Percentiles rank a stretch among this genome's conserved stretches.
Conservation (phyloP, 768 basidiomycete genomes). For the Naganishia antarctica region DNA sequence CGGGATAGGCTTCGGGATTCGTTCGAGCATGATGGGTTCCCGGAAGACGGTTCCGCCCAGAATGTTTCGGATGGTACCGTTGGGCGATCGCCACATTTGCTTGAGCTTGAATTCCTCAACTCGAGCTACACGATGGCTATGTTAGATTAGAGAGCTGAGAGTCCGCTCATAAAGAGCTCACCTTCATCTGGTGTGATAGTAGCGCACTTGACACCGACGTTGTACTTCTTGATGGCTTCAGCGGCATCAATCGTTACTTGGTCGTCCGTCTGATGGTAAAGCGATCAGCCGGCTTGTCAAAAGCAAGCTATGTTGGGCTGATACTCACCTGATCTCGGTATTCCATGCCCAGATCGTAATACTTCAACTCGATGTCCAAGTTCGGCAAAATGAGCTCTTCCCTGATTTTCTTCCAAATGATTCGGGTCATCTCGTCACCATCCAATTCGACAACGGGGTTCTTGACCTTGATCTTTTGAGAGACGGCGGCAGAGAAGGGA, state of each 20-base stretch:
- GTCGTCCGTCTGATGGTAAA: slow-evolving; percentile 69
- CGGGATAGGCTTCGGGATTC: slow-evolving; percentile 87
- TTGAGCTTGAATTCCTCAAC: slow-evolving; percentile 83
- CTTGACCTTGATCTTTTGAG: slow-evolving; percentile 61
- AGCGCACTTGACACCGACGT: slow-evolving; percentile 97
- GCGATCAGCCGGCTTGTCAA: background rate
- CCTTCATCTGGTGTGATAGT: slow-evolving; percentile 97
- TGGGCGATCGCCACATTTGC: slow-evolving; percentile 98
- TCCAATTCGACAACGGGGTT: slow-evolving; percentile 93
- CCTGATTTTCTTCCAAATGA: slow-evolving; percentile 97
- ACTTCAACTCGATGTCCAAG: slow-evolving; percentile 92
- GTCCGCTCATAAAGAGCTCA: slow-evolving; percentile 3
- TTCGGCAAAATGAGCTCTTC: slow-evolving; percentile 97
- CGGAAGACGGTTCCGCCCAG: slow-evolving; percentile 98
- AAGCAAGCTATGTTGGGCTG: background rate
- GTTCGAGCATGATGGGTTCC: slow-evolving; percentile 87
- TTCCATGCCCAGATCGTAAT: slow-evolving; percentile 94
- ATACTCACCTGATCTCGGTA: slow-evolving; percentile 71
- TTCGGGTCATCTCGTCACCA: slow-evolving; percentile 98
- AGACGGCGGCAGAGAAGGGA: slow-evolving; percentile 3
- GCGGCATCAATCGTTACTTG: slow-evolving; percentile 88
- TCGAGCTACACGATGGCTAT: background rate
- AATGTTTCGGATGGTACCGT: slow-evolving; percentile 97
- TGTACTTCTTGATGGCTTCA: slow-evolving; percentile 86
- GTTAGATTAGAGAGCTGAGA: background rate